Evolutionary conservation across 2,329 filamentous ascomycete species (phyloP).

Genomic region (Nannizzia gypsea): DNA sequence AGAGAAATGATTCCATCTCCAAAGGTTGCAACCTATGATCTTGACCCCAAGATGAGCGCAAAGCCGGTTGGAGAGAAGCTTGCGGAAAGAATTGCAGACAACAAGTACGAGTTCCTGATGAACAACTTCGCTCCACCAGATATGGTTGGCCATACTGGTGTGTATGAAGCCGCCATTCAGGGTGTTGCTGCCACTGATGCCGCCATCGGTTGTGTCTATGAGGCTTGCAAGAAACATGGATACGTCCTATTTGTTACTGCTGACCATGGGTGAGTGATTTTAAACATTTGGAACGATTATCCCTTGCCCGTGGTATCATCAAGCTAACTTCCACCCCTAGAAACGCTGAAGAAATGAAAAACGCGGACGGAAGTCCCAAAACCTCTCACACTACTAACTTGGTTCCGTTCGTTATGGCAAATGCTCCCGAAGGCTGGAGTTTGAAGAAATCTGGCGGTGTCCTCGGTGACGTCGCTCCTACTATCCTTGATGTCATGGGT

Average conservation of each 20-base stretch:
- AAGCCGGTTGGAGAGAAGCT: conserved; percentile 82
- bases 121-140: conserved; percentile 99
- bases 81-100: conserved; percentile 70
- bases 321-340: conserved; percentile 22
- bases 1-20: conserved; percentile 92
- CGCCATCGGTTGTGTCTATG: conserved; percentile 84
- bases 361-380: conserved; percentile 88
- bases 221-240: conserved; percentile 82
- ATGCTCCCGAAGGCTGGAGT: conserved; percentile 79
- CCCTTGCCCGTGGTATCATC: neutral
- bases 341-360: conserved; percentile 99
- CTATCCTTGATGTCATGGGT: conserved; percentile 80
- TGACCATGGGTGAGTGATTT: conserved; percentile 62
- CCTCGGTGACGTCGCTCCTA: conserved; percentile 96
- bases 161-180: conserved; percentile 85
- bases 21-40: conserved; percentile 90
- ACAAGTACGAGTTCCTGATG: conserved; percentile 93
- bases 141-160: conserved; percentile 98
- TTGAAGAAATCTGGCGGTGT: conserved; percentile 76
- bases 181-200: conserved; percentile 79
- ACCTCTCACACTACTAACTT: conserved; percentile 97
- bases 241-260: conserved; percentile 93
- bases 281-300: neutral
- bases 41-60: conserved; percentile 91
- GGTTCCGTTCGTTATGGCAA: conserved; percentile 96